Percentiles rank a stretch among this genome's conserved stretches.
Evolutionary conservation across 768 basidiomycete genomes (phyloP).

Genomic region (Mycena albidolilacea): DNA sequence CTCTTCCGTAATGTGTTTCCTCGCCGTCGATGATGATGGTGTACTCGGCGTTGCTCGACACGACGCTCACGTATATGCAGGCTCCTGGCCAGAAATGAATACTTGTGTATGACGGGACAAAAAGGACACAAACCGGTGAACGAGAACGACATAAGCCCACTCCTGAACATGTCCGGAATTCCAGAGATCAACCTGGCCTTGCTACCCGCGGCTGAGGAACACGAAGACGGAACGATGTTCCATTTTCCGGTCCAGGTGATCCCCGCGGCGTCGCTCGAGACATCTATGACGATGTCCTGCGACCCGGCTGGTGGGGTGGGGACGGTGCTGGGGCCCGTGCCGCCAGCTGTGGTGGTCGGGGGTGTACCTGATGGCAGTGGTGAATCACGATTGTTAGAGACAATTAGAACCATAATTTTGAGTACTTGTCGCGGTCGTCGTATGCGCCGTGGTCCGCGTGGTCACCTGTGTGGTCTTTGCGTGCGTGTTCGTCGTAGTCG

Average conservation of each 20-base stretch:
- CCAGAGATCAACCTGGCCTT: background rate
- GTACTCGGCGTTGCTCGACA: constrained; percentile 14
- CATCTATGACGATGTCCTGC: constrained; percentile 20
- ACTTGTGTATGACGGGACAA: background rate
- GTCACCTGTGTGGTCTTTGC: background rate
- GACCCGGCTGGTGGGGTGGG: constrained; percentile 11
- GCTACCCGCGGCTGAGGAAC: background rate
- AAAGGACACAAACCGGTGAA: background rate
- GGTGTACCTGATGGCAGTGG: background rate
- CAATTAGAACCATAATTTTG: background rate
- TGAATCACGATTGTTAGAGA: background rate
- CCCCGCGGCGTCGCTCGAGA: background rate
- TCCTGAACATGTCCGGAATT: background rate
- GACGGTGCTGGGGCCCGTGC: background rate
- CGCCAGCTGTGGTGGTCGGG: background rate
- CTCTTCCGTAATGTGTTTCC: background rate
- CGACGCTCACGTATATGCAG: constrained; percentile 13
- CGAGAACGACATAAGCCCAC: background rate
- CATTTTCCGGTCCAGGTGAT: constrained; percentile 23
- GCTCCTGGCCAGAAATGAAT: background rate
- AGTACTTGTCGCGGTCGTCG: background rate
- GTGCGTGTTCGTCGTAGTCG: background rate
- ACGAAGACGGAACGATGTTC: background rate
- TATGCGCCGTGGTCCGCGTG: background rate
- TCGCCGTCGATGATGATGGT: background rate